Evolutionary conservation across 2,329 filamentous ascomycete genomes (phyloP).

Genomic region (Alternaria dauci): DNA sequence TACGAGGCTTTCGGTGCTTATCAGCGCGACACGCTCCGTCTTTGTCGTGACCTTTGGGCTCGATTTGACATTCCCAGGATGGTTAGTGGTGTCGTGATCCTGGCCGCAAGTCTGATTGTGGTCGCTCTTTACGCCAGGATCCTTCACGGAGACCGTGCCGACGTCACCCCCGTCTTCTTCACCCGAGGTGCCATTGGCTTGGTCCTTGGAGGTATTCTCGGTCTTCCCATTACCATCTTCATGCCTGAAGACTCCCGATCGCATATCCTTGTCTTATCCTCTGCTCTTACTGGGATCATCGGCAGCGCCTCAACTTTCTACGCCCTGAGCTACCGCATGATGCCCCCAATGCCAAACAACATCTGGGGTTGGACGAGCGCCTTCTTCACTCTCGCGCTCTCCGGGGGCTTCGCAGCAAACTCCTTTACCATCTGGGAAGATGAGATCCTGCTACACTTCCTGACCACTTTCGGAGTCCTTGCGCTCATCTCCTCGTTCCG

Average conservation of each 20-base stretch:
- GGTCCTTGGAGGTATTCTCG: constrained; percentile 52
- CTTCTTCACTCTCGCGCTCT: constrained; percentile 83
- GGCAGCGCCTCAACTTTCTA: constrained; percentile 54
- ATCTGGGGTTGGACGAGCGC: constrained; percentile 90
- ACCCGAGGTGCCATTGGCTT: constrained; percentile 61
- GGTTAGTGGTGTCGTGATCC: constrained; percentile 77
- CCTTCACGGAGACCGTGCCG: constrained; percentile 61
- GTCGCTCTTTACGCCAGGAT: constrained; percentile 76
- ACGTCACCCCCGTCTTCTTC: constrained; percentile 63
- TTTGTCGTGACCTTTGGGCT: constrained; percentile 89
- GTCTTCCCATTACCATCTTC: constrained; percentile 56
- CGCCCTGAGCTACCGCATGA: constrained; percentile 54
- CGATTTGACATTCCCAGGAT: constrained; percentile 89
- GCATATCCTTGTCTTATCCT: constrained; percentile 53
- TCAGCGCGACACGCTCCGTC: constrained; percentile 76
- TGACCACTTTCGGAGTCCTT: constrained; percentile 84
- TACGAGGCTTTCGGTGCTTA: constrained; percentile 73
- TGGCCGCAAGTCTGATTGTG: constrained; percentile 71
- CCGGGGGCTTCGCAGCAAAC: constrained; percentile 94
- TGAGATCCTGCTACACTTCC: constrained; percentile 89
- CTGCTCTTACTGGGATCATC: constrained; percentile 50
- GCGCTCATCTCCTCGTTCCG: constrained; percentile 78
- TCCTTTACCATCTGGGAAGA: constrained; percentile 99
- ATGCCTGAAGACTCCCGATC: constrained; percentile 50
- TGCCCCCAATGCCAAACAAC: constrained; percentile 70